These are phyloP conservation scores for Cyberlindnera mycetangii DNA, from an alignment of 805 yeast genomes.

Conservation along the genomic window DNA sequence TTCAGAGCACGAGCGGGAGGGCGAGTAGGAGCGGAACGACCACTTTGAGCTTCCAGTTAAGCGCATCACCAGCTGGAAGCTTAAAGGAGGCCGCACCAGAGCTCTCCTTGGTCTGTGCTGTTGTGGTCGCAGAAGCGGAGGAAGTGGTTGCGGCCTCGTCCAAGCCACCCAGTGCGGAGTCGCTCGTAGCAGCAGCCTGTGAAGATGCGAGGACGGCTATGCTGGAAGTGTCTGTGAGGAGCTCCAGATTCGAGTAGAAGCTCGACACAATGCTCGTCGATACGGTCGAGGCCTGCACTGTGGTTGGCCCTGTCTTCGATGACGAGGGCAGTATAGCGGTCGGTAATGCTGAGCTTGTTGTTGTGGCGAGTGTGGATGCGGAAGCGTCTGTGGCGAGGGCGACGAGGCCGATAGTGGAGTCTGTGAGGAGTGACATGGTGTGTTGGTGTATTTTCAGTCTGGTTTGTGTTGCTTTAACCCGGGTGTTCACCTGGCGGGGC, in stretches of 20 bases:
- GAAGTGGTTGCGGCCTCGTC: constrained; percentile 1
- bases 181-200: constrained; percentile 2
- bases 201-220: constrained; percentile 13
- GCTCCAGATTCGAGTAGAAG: constrained; percentile 22
- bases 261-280: constrained; percentile 12
- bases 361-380: background rate
- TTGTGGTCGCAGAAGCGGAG: constrained; percentile 3
- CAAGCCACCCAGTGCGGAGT: background rate
- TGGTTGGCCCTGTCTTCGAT: constrained; percentile 1
- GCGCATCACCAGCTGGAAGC: background rate
- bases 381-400: constrained; percentile 13
- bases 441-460: background rate
- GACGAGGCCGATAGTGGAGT: constrained; percentile 4
- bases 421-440: constrained; percentile 9
- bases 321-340: constrained; percentile 9
- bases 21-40: constrained; percentile 14
- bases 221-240: constrained; percentile 21
- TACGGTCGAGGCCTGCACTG: constrained; percentile 1
- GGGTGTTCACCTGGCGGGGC: background rate
- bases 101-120: constrained; percentile 5
- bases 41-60: constrained; percentile 14
- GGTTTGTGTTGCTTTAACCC: background rate
- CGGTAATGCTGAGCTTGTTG: constrained; percentile 4
- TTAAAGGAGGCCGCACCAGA: constrained; percentile 10
- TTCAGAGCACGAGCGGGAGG: constrained; percentile 13